Base-by-base conservation (phyloP, 768 basidiomycete genomes). In the Arthromyces matolae region DNA sequence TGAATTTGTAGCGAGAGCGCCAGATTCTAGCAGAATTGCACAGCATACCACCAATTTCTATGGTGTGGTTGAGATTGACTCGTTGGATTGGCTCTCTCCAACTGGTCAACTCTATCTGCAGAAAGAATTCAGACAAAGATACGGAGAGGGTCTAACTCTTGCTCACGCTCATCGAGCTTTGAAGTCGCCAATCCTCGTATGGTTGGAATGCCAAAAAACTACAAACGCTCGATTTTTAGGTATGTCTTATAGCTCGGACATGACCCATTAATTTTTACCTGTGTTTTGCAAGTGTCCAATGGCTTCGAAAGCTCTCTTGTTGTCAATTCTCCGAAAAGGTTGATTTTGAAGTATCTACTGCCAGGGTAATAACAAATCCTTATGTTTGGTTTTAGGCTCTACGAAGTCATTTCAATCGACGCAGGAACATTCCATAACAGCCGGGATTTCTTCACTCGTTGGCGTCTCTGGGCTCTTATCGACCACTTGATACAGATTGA, bases 391-490 rank as follows among this genome's bases (percentile, higher is more conserved):
- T 28, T 22, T 10, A 73, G 81, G 10, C 52, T 51, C 1, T 85
- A 75, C 49, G 60, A 68, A 41, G 63, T 85, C 3, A 52, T 61
- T 10, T 71, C 75, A 2, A 68, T 84, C 58, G 71, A 81, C 43
- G 61, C 69, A 5, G 57, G 55, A 13, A 76, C 74, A 0, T 76
- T 72, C 49, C 48, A 56, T 0, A 58, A 51, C 0, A 76, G 81
- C 53, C 64, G 64, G 40, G 71, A 75, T 33, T 86, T 80, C 53
- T 59, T 86, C 33, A 68, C 71, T 29, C 72, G 75, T 33, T 82
- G 74, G 55, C 75, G 73, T 16, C 66, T 80, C 1, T 55, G 78
- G 19, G 67, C 65, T 1, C 55, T 78, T 31, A 73, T 86, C 50
- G 55, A 70, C 0, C 63, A 76, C 22, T 72, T 83, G n/a, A 54